These are phyloP conservation scores for Sporothrix dimorphospora DNA, from an alignment of 2,329 filamentous ascomycete species.

Conservation along the genomic window DNA sequence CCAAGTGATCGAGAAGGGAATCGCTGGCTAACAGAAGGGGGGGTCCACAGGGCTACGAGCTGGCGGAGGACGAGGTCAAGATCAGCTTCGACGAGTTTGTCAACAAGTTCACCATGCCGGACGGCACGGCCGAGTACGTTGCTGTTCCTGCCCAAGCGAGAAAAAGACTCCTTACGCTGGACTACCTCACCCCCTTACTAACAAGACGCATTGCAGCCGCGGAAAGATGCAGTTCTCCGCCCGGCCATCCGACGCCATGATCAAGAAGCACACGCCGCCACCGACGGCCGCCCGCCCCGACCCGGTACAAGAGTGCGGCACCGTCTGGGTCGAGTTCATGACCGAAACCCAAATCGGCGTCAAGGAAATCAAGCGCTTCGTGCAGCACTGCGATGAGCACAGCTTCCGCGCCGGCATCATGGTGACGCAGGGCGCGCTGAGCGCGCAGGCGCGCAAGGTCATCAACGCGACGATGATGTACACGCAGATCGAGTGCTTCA, in stretches of 20 bases:
- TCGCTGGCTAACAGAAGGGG: constrained; percentile 13
- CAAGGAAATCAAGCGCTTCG: constrained; percentile 89
- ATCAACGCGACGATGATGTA: constrained; percentile 75
- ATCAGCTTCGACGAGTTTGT: constrained; percentile 85
- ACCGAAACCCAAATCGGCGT: constrained; percentile 78
- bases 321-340: constrained; percentile 92
- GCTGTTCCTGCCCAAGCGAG: background rate
- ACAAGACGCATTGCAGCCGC: constrained; percentile 64
- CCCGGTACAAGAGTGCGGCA: constrained; percentile 75
- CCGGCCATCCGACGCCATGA: constrained; percentile 80
- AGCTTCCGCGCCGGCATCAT: constrained; percentile 91
- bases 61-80: constrained; percentile 85
- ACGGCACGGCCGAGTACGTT: constrained; percentile 72
- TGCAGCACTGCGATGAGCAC: constrained; percentile 76
- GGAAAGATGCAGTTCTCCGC: constrained; percentile 85
- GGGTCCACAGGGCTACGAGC: constrained; percentile 77
- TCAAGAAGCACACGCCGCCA: constrained; percentile 77
- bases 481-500: constrained; percentile 89
- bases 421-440: constrained; percentile 80
- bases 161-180: background rate
- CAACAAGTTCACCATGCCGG: constrained; percentile 68
- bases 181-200: constrained; percentile 17
- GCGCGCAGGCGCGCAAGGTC: constrained; percentile 83
- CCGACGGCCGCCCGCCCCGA: constrained; percentile 70
- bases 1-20: background rate